Evolutionary conservation across 495 filamentous ascomycete species (phyloP), one percentile per base, ranked within the genome.

Genomic region (Amphirosellinia nigrospora): DNA sequence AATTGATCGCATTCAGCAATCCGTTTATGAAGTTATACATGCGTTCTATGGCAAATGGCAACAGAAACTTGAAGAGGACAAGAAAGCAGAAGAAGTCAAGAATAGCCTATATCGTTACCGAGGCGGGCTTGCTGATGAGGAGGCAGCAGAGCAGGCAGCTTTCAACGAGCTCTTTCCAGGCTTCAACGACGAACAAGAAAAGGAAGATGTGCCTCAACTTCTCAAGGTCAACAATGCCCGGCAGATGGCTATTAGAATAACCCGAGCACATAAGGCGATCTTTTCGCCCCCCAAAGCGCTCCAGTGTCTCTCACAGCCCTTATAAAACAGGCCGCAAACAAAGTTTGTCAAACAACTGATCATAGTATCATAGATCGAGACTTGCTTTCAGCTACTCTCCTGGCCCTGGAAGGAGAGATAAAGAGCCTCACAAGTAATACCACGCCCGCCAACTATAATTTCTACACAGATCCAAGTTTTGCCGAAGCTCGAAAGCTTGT

Each of bases 391-490:
- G 90, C 88, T 10, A 81, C 91, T 0, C 74, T 94, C 0, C 76
- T 96, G 28, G 81, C 88, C 2, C 81, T 97, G 9, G 85, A 88
- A 32, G 81, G 86, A 59, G 82, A 85, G 62, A 74, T 87, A 48
- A 84, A 88, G 74, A 82, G 84, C 32, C 77, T 96, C 28, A 79
- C 77, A 23, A 79, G 84, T 0, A 70, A 62, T 15, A 66, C 73
- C 5, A 74, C 74, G 43, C 76, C 59, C 53, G 71, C 64, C 26
- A 77, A 82, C 15, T 96, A 94, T 81, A 96, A 97, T 78, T 97
- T 98, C 81, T 99, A 98, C 78, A 90, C 86, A 1, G 90, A 96
- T 74, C 75, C 89, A 9, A 97, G 97, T 72, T 79, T 93, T 19
- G 75, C 75, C 2, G 92, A 98, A 82, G 89, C 90, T 4, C 87